These are phyloP conservation scores for Exophiala alcalophila DNA, from an alignment of 2,329 filamentous ascomycete species.

Conservation along the genomic window DNA sequence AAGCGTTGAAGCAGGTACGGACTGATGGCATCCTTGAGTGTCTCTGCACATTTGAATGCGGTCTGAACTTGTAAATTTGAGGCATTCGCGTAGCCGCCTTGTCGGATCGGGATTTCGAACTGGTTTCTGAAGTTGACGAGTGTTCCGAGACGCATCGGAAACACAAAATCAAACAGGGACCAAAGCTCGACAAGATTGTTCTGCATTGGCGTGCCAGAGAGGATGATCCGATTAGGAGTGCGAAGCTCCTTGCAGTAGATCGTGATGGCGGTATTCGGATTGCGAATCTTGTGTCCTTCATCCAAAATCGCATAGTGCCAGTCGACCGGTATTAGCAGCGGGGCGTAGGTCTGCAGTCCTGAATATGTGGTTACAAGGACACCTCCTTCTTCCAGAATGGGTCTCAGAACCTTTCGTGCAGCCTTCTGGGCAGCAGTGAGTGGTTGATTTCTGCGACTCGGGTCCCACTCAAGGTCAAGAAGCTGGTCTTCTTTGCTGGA, in stretches of 20 bases:
- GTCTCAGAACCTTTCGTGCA: conserved; percentile 76
- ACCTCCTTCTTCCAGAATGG: conserved; percentile 79
- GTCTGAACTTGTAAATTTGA: conserved; percentile 93
- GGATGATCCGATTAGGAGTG: conserved; percentile 84
- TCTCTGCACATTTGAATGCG: conserved; percentile 89
- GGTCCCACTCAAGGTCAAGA: conserved; percentile 56
- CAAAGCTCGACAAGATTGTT: conserved; percentile 94
- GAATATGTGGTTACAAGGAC: conserved; percentile 95
- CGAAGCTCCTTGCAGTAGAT: conserved; percentile 92
- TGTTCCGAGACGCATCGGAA: conserved; percentile 90
- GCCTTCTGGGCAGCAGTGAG: conserved; percentile 61
- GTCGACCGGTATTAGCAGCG: conserved; percentile 74
- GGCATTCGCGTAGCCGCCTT: conserved; percentile 92
- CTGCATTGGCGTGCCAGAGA: conserved; percentile 96
- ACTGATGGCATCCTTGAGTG: conserved; percentile 87
- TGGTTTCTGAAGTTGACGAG: conserved; percentile 85
- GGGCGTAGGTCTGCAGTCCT: conserved; percentile 87
- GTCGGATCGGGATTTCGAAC: conserved; percentile 89
- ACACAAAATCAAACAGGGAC: conserved; percentile 97
- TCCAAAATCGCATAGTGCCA: conserved; percentile 96
- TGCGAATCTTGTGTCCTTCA: conserved; percentile 97
- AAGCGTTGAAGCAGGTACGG: conserved; percentile 89
- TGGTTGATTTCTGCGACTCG: conserved; percentile 37
- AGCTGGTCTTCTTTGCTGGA: conserved; percentile 61
- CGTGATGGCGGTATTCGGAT: conserved; percentile 91